Base-by-base conservation (phyloP, 2,329 filamentous ascomycete species). In the Pyrenophora tritici-repentis region DNA sequence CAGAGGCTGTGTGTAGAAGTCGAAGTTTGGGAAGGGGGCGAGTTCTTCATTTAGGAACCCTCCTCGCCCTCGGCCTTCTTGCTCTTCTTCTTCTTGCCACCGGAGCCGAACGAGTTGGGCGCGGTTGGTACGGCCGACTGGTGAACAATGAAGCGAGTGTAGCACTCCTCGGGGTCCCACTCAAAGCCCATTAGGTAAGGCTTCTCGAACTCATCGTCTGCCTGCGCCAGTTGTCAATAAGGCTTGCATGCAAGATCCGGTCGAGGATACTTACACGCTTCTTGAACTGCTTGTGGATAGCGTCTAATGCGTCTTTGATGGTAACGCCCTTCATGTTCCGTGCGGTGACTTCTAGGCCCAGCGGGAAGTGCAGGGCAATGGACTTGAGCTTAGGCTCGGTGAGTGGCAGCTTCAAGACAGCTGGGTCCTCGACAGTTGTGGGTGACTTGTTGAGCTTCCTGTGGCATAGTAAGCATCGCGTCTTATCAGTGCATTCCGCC, bases 401-500 rank as follows among this genome's bases (percentile, higher is more conserved):
- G 63, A 97, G 85, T 55, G 82, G 79, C 74, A 92, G 86, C 79
- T 92, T 92, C 63, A 97, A 85, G 56, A 88, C 84, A 24, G 92
- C 86, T 68, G 88, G 88, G 64, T 97, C 93, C 24, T 97, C 92
- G 42, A 97, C 75, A 33, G 84, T 83, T 55, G 80, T 78, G 35
- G 91, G 83, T 31, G 91, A 93, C 47, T 87, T 89, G 83, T 97
- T 97, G 73, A 97, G 87, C 79, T 94, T 96, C 93, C 92, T 97
- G 63, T 26, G 41, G 36, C 12, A 14, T 31, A 55, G 56, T 69
- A 50, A 70, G 63, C 51, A 39, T 42, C 33, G 34, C 24, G 8
- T 41, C 22, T 38, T 26, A 13, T 17, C 24, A 53, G 36, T 38
- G 41, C 32, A 26, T 43, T 10, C 26, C n/a, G 8, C 49, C 53